Evolutionary conservation across 2,329 filamentous ascomycete genomes (phyloP), one percentile per base, ranked within the genome.

Genomic region (Ceratocystis ficicola): DNA sequence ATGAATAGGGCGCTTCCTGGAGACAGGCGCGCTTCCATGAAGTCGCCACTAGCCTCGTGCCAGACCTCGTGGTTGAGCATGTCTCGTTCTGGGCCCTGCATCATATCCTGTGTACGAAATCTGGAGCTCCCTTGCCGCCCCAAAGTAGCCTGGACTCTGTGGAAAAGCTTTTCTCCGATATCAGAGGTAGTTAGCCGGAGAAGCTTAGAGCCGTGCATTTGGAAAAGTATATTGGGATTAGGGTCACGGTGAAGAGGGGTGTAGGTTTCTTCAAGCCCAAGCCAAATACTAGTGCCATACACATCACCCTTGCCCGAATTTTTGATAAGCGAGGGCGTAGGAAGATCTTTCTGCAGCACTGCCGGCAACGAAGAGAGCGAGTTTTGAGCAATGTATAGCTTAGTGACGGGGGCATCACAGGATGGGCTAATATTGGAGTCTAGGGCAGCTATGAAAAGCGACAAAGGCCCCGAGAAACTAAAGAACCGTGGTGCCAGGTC

Each of bases 241-340:
- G 94, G 94, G 72, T 99, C 94, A 65, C 88, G 84, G 75, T 99
- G 94, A 2, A 96, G 78, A 2, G 94, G 91, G 0, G 94, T 96
- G 70, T 90, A 91, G 0, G 92, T 96, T 0, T 90, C 90, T 48
- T 90, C 85, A 15, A 87, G 79, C 0, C 94, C 94, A 12, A 97
- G 81, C 93, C 93, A 99, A 55, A 97, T 78, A 70, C 89, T 95
- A 0, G 88, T 86, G 70, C 81, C 83, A 73, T 97, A 96, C n/a
- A 96, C 76, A 73, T 96, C 92, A 2, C 90, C 90, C 70, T 83
- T 87, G 0, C 89, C 89, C 1, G 83, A 81, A 5, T 77, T 73
- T 2, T 72, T 74, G 2, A 95, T 84, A 3, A 92, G 71, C 0
- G 78, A 73, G 0, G 91, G 92, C 0, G 81, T 81, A 0, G 87